Base-by-base conservation (phyloP, 495 filamentous ascomycete species). In the Corynascus novoguineensis region DNA sequence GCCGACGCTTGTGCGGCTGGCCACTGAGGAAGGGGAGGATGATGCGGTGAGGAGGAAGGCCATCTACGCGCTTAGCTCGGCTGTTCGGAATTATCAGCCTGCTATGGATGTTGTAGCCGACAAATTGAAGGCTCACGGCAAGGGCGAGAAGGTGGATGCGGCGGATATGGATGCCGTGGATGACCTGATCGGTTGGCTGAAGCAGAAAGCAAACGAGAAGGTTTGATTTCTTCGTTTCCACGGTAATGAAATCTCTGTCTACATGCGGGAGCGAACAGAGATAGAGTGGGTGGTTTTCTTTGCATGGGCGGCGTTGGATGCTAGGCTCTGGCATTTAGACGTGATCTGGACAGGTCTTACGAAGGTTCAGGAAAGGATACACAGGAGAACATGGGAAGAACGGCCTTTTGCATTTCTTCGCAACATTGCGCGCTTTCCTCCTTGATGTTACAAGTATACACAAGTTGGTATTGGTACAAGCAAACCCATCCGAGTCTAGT, bases 141-240 rank as follows among this genome's bases (percentile, higher is more conserved):
- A 57, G 17, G 65, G 60, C 17, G 71, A 65, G 6, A 73, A 75
- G 46, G 71, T 87, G 14, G 87, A 95, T 70, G 86, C 90, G 3
- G 73, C 69, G 19, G 85, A 97, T 66, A 96, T 96, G 92, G 88
- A 90, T 55, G 82, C 81, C 19, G 79, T 95, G 34, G 87, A 96
- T 75, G 71, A 65, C 24, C 67, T 95, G 38, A 89, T 95, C 60
- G 74, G 81, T 45, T 81, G 76, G 59, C 65, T 95, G 66, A 83
- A 81, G 64, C 76, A 82, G 47, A 77, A 80, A 50, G 75, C 71
- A 4, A 49, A 56, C 7, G 40, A 10, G n/a, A 50, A 29, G 50
- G 54, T 27, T 35, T 66, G 37, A 45, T 14, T 9, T 5, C 15
- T 7, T 21, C n/a, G n/a, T n/a, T n/a, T 17, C n/a, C 10, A 38